These are phyloP conservation scores for Naematelia aurantialba DNA, from an alignment of 768 basidiomycete species.

Conservation along the genomic window DNA sequence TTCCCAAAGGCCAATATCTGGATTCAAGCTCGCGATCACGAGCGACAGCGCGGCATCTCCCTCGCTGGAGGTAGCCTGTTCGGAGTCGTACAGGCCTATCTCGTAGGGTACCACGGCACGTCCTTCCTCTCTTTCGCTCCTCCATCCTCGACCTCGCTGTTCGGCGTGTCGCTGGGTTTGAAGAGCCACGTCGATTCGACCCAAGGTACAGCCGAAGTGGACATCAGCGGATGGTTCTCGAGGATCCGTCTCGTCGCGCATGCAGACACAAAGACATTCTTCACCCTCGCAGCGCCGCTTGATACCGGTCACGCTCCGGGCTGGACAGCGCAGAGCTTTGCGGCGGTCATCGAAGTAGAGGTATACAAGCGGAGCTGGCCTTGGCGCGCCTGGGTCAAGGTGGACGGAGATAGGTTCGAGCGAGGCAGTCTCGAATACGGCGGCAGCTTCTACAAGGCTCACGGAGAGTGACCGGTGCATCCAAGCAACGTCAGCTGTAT, in stretches of 20 bases:
- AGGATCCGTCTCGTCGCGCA: constrained; percentile 13
- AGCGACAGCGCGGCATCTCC: constrained; percentile 12
- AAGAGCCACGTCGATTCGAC: constrained; percentile 14
- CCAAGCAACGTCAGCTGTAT: too few species aligned
- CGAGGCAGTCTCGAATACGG: constrained; percentile 35
- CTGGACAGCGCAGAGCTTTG: constrained; percentile 30
- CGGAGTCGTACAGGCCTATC: constrained; percentile 29
- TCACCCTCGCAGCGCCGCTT: constrained; percentile 29
- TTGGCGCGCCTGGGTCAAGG: constrained; percentile 13
- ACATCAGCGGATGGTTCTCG: constrained; percentile 33
- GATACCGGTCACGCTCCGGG: constrained; percentile 22
- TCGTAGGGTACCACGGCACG: constrained; percentile 29
- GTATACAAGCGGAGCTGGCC: constrained; percentile 23
- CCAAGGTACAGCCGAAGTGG: constrained; percentile 15
- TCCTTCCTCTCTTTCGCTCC: constrained; percentile 18
- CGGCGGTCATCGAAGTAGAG: constrained; percentile 19
- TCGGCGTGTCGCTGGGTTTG: constrained; percentile 27
- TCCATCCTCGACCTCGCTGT: constrained; percentile 26
- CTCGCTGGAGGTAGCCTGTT: constrained; percentile 29
- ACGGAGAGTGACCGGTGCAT: constrained; percentile 13
- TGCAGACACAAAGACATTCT: constrained; percentile 22
- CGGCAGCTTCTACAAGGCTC: constrained; percentile 25
- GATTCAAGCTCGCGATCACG: constrained; percentile 31
- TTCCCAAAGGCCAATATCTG: constrained; percentile 35
- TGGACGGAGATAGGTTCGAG: constrained; percentile 19